Conservation (phyloP, 2,329 filamentous ascomycete species). For the Onygenales sp. region DNA sequence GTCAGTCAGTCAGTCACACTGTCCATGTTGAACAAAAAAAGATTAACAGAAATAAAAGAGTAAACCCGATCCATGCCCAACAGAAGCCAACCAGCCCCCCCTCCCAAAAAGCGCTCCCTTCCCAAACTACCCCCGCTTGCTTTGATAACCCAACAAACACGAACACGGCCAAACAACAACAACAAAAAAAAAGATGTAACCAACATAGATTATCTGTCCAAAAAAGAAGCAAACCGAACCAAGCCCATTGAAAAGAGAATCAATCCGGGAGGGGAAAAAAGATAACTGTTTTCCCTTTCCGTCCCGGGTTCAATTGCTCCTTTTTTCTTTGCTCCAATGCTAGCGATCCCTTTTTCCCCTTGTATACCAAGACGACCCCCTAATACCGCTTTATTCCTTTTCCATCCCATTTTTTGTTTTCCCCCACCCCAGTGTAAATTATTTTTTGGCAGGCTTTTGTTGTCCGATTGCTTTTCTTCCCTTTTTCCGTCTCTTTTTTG, state of each 20-base stretch:
- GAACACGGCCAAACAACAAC: neutral
- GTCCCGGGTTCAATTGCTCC: slow-evolving; percentile 4
- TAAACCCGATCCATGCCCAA: slow-evolving; percentile 1
- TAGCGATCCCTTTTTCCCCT: neutral
- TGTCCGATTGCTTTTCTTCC: slow-evolving; percentile 2
- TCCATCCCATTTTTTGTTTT: slow-evolving; percentile 6
- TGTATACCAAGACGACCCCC: neutral
- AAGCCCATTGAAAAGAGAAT: neutral
- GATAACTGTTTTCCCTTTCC: neutral
- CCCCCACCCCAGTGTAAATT: slow-evolving; percentile 2
- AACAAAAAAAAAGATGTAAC: neutral
- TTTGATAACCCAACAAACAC: slow-evolving; percentile 1
- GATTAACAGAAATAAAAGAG: neutral
- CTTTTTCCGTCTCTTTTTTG: slow-evolving; percentile 9
- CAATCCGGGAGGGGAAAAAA: slow-evolving; percentile 3
- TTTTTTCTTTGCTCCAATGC: slow-evolving; percentile 1
- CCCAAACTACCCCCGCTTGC: neutral
- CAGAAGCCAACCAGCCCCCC: neutral
- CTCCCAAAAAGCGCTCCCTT: neutral
- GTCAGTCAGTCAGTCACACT: neutral
- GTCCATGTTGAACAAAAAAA: slow-evolving; percentile 1
- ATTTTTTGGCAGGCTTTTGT: slow-evolving; percentile 3
- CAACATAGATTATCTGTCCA: slow-evolving; percentile 1
- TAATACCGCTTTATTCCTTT: slow-evolving; percentile 4
- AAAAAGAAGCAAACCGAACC: slow-evolving; percentile 4